A percentile compares a stretch with the other conserved stretches of the same genome.
Conservation (phyloP, 1,284 basidiomycete genomes). For the Ustilago tritici region DNA sequence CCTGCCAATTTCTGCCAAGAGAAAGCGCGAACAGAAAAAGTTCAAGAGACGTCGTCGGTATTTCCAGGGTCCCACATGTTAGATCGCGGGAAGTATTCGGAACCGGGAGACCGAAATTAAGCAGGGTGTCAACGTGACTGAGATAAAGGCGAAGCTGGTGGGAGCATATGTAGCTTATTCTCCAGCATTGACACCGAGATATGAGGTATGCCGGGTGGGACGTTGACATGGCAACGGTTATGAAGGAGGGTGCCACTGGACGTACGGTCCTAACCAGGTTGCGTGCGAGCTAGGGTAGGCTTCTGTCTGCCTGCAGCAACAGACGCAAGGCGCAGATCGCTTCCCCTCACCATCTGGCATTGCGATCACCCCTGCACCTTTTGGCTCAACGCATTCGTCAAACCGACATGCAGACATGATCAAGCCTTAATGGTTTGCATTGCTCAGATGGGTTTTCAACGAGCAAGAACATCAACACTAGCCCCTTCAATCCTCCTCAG, state of each 20-base stretch:
- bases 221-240: too few species aligned
- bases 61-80: too few species aligned
- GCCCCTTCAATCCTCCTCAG: slow-evolving; percentile 57
- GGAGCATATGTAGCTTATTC: too few species aligned
- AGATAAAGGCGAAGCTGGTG: too few species aligned
- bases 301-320: slow-evolving; percentile 3
- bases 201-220: too few species aligned
- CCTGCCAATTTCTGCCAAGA: neutral
- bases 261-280: too few species aligned
- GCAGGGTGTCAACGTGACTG: too few species aligned
- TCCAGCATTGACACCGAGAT: too few species aligned
- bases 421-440: neutral
- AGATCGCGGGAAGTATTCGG: too few species aligned
- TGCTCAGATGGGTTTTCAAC: slow-evolving; percentile 9
- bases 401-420: neutral
- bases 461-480: slow-evolving; percentile 34
- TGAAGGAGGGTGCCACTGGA: too few species aligned
- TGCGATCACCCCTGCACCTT: neutral
- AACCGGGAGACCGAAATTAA: too few species aligned
- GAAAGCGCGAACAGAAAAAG: neutral
- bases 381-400: neutral
- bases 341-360: neutral
- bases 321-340: slow-evolving; percentile 1
- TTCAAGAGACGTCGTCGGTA: too few species aligned
- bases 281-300: neutral